These are phyloP conservation scores for Austroboletus festivus DNA, from an alignment of 768 basidiomycete genomes.

Conservation along the genomic window DNA sequence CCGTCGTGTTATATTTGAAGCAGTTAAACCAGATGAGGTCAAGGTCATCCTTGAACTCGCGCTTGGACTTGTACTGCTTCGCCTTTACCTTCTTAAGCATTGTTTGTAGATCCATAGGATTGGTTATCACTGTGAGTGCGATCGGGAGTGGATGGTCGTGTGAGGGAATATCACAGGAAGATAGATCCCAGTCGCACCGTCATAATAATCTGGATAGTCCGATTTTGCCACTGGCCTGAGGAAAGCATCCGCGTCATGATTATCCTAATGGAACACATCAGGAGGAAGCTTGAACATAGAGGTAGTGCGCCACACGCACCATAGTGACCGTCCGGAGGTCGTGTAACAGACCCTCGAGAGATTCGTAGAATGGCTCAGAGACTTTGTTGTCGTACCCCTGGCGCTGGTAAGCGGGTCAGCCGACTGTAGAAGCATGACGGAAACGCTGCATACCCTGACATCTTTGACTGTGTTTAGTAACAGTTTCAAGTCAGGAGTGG, in stretches of 20 bases:
- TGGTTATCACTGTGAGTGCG: conserved; percentile 68
- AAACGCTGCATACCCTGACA: conserved; percentile 63
- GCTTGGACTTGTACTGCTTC: conserved; percentile 89
- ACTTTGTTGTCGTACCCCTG: conserved; percentile 62
- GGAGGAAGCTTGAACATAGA: conserved; percentile 25
- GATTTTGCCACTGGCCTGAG: conserved; percentile 87
- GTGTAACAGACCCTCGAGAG: conserved; percentile 79
- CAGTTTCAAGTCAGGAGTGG: conserved; percentile 70
- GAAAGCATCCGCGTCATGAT: conserved; percentile 91
- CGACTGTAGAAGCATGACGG: conserved; percentile 8
- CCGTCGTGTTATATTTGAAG: conserved; percentile 84
- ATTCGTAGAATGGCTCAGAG: conserved; percentile 90
- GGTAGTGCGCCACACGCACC: conserved; percentile 37
- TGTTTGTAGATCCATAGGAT: conserved; percentile 94
- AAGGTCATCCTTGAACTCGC: conserved; percentile 90
- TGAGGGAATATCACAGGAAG: conserved; percentile 3
- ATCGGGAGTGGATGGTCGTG: background rate
- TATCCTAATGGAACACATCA: conserved; percentile 50
- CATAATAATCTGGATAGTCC: conserved; percentile 92
- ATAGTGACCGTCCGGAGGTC: conserved; percentile 81
- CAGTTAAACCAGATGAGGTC: conserved; percentile 98
- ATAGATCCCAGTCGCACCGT: conserved; percentile 50
- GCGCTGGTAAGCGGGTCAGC: conserved; percentile 35
- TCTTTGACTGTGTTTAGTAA: conserved; percentile 85
- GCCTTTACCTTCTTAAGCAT: conserved; percentile 93